Evolutionary conservation across 2,329 filamentous ascomycete species (phyloP).

Genomic region (Trichoderma koningiopsis): DNA sequence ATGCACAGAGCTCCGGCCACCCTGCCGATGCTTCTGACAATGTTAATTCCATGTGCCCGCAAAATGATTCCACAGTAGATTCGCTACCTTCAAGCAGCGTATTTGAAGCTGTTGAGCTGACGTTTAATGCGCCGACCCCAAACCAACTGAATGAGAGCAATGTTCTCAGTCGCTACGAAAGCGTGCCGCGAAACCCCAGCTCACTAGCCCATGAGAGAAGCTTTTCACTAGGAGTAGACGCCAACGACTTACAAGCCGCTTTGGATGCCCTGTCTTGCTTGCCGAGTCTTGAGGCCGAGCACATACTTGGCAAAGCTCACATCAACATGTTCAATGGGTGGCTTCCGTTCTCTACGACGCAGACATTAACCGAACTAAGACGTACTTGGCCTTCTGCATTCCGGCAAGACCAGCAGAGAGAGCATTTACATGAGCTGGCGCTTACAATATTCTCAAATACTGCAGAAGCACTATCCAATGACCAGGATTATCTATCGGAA

Average conservation of each 20-base stretch:
- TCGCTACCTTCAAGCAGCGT: neutral
- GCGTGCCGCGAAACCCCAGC: neutral
- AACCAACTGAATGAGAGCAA: neutral
- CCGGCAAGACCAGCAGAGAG: neutral
- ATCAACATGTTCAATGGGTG: constrained; percentile 1
- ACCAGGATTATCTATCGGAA: neutral
- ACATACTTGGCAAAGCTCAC: neutral
- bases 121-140: no score
- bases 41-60: neutral
- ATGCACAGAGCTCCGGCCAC: neutral
- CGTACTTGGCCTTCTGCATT: neutral
- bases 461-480: neutral
- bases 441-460: constrained; percentile 5
- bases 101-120: neutral
- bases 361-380: neutral
- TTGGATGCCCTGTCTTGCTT: neutral
- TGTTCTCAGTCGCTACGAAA: neutral
- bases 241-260: neutral
- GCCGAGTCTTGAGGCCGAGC: neutral
- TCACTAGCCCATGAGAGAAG: neutral
- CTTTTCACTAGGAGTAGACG: neutral
- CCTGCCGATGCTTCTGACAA: neutral
- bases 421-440: neutral
- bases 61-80: neutral
- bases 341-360: neutral